Base-by-base conservation (phyloP, 225 moss, liverwort and hornwort species). In the Physcomitrium patens region DNA sequence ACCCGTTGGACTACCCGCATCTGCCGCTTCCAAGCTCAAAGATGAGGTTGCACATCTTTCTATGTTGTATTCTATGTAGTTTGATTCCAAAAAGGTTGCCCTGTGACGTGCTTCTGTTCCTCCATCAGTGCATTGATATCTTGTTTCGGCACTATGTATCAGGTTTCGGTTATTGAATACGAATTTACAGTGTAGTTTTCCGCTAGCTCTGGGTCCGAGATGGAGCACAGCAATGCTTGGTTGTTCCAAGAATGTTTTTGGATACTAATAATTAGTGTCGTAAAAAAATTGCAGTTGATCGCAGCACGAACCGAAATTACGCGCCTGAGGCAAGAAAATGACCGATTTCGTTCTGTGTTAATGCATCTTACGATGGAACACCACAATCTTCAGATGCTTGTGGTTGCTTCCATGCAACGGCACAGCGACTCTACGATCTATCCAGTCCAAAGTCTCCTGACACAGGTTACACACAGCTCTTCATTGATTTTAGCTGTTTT, bases 351-450 rank as follows among this genome's bases (percentile, higher is more conserved):
- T 26, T 2, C 79, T 41, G 65, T 85, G 79, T 49, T 85, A 23
- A 76, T 65, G 8, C 81, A 85, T 16, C 68, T 81, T 9, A 72
- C 69, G 1, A 58, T 81, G n/a, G 81, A 85, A 60, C 82, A 85
- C 65, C 76, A 76, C 63, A 70, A 69, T 16, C 70, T 84, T 16
- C 84, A 80, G 66, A 80, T 84, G 80, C 70, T 77, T 5, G 44
- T 85, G 76, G 72, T 76, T 13, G 76, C 78, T 7, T 63, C 79
- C 17, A 60, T 79, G 76, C 85, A 85, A 26, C 85, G 63, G 17
- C 74, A 65, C 11, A 68, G 48, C 41, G 84, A 78, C 14, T 70
- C 77, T 3, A 20, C 67, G 44, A 70, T 17, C 59, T 76, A 65
- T 23, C 54, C 80, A 41, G 57, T 56, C 26, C 53, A 74, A 54